Evolutionary conservation across 345 rosid species (phyloP).

Genomic region (Carallia brachiata): DNA sequence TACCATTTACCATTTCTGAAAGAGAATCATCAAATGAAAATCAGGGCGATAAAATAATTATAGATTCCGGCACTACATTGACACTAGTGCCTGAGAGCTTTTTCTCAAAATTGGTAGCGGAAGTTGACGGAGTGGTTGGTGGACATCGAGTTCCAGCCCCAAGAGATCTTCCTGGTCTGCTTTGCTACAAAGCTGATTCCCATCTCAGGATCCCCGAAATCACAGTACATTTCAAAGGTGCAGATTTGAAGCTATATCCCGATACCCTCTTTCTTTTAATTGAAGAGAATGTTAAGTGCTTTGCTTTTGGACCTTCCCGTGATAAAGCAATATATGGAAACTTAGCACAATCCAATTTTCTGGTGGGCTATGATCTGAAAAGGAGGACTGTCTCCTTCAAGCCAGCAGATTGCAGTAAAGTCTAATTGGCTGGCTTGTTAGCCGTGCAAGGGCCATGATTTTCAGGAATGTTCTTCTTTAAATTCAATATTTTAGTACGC

Average conservation of each 20-base stretch:
- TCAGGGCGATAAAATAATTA: constrained; percentile 46
- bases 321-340: constrained; percentile 38
- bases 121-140: constrained; percentile 16
- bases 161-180: constrained; percentile 7
- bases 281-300: constrained; percentile 32
- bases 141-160: constrained; percentile 29
- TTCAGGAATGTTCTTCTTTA: too few relatives aligned
- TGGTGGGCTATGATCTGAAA: constrained; percentile 48
- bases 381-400: constrained; percentile 39
- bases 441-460: neutral
- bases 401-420: constrained; percentile 40
- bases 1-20: constrained; percentile 10
- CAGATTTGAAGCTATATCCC: constrained; percentile 34
- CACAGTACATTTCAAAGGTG: constrained; percentile 41
- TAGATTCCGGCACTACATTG: constrained; percentile 64
- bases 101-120: constrained; percentile 18
- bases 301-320: constrained; percentile 15
- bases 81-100: constrained; percentile 39
- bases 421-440: neutral
- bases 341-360: constrained; percentile 23
- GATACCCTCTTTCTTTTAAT: constrained; percentile 36
- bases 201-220: constrained; percentile 31
- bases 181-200: constrained; percentile 32
- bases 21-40: neutral
- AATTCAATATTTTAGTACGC: too few relatives aligned